A percentile compares a stretch with the other conserved stretches of the same genome.
Conservation (phyloP, 2,329 filamentous ascomycete genomes). For the Davidsoniella virescens region DNA sequence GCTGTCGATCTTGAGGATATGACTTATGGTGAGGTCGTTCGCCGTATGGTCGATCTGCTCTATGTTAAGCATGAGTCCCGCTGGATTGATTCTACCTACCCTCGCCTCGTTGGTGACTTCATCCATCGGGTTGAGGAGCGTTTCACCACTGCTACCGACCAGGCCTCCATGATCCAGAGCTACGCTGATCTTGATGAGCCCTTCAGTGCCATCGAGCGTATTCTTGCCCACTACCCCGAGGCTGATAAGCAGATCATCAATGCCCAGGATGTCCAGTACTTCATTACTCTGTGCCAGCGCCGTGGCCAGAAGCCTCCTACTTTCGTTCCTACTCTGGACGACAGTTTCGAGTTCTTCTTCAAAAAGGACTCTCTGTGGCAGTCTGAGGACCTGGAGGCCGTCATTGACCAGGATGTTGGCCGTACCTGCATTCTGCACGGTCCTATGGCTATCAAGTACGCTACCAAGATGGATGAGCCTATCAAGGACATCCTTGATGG, state of each 20-base stretch:
- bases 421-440: conserved; percentile 94
- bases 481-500: conserved; percentile 87
- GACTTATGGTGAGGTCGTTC: conserved; percentile 81
- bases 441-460: conserved; percentile 81
- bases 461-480: conserved; percentile 77
- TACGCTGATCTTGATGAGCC: conserved; percentile 78
- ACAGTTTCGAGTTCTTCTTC: conserved; percentile 98
- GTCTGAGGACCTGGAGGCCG: conserved; percentile 90
- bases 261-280: conserved; percentile 94
- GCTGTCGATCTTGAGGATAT: conserved; percentile 85
- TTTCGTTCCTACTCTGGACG: conserved; percentile 88
- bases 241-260: conserved; percentile 86
- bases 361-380: conserved; percentile 99
- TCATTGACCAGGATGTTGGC: conserved; percentile 89
- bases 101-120: conserved; percentile 78
- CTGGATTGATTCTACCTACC: conserved; percentile 80
- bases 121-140: conserved; percentile 95
- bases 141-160: conserved; percentile 57
- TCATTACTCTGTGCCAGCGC: conserved; percentile 80
- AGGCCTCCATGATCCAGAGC: conserved; percentile 72
- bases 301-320: conserved; percentile 91
- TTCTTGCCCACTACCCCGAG: conserved; percentile 71
- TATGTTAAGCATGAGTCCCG: conserved; percentile 80
- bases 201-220: conserved; percentile 58
- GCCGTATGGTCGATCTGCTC: conserved; percentile 75